Base-by-base conservation (phyloP, 2,329 filamentous ascomycete genomes). In the Colletotrichum horii region DNA sequence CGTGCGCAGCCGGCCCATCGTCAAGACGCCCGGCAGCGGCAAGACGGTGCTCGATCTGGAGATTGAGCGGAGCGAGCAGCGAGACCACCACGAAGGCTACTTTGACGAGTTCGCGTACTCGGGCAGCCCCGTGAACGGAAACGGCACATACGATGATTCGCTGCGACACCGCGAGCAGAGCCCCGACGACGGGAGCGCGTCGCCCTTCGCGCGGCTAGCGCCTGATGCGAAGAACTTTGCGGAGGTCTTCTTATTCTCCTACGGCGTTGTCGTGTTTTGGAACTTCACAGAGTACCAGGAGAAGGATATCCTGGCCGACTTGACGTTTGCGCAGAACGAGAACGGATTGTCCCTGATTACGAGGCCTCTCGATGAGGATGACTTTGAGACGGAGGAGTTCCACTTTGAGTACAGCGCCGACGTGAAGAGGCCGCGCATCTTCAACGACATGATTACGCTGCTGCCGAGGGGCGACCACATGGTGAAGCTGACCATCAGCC, bases 371-470 rank as follows among this genome's bases (percentile, higher is more conserved):
- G 92, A 95, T 71, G 95, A 98, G 84, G 93, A 94, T 78, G 96
- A 98, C 82, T 98, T 97, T 79, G 97, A 99, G 86, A 99, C 94
- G 1, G 97, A 99, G 83, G 96, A 98, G 82, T 98, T 99, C 81
- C 96, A 99, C 82, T 99, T 99, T 82, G 96, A 98, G 84, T 99
- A 99, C 87, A 98, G 95, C 80, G 91, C 92, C 1, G 91, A 95
- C 74, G 95, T 97, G 38, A 94, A 96, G 77, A 92, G 96, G 66
- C 97, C 97, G 6, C 92, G 97, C 72, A 94, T 99, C 34, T 99
- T 97, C 87, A 98, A 99, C 85, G 97, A 99, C 84, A 99, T 99
- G 97, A 98, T 99, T 80, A 99, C 97, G 1, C 88, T 99, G 60
- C 91, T 97, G 77, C 97, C 95, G 76, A 93, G 95, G 52, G 91